phyloP scores from a whole-genome alignment of 305 asterid genomes.

The Fraxinus nigra region DNA sequence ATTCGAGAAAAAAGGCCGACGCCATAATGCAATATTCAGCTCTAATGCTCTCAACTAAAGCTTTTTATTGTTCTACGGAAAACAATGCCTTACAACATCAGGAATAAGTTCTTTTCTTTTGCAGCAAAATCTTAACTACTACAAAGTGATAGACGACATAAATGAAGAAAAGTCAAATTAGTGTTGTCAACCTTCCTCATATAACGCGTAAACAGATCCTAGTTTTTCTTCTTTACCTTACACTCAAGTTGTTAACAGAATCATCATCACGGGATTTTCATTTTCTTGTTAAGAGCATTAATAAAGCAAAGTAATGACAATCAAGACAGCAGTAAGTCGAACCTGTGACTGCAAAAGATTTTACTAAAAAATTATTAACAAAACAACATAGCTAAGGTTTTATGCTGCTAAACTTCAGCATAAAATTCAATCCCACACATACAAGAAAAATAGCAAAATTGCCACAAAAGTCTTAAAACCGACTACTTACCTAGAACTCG shows the following conservation, averaged over 20 bases:
- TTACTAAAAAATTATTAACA: not conserved
- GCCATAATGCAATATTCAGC: not conserved
- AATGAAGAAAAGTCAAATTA: not conserved
- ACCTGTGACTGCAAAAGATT: not conserved
- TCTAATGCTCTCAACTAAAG: not conserved
- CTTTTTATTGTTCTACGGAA: not conserved
- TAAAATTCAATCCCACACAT: not conserved
- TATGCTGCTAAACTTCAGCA: not conserved
- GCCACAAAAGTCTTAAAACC: not conserved
- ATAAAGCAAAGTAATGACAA: not conserved
- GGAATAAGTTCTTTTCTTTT: not conserved
- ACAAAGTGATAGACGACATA: not conserved
- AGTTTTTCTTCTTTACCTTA: slow-evolving; percentile 1
- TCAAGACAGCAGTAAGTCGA: slow-evolving; percentile 5
- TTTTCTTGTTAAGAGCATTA: not conserved
- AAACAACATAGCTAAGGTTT: not conserved
- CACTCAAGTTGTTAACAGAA: not conserved
- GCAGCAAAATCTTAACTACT: slow-evolving; percentile 10
- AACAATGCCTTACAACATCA: not conserved
- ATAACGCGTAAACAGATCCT: too few species aligned
- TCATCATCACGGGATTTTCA: not conserved
- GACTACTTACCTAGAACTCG: not conserved
- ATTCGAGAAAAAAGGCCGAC: too few species aligned
- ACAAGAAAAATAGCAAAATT: not conserved
- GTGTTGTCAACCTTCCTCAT: not conserved